Base-by-base conservation (phyloP, 768 basidiomycete genomes). In the Antrodiella citrinella region DNA sequence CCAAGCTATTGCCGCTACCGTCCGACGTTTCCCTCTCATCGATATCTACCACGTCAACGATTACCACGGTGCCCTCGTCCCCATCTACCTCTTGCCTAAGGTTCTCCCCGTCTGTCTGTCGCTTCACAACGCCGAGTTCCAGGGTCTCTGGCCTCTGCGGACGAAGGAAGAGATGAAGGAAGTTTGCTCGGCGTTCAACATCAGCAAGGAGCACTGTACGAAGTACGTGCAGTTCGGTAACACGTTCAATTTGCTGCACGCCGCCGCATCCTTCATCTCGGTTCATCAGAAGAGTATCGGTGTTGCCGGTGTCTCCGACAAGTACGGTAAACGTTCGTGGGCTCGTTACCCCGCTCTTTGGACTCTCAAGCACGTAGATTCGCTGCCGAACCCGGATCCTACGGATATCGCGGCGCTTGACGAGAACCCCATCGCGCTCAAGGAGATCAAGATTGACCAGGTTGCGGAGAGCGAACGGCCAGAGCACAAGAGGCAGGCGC, bases 131-230 rank as follows among this genome's bases (percentile, higher is more conserved):
- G 93, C 93, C 61, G 93, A 96, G 67, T 96, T 96, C 77, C 93
- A 96, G 64, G 93, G 93, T 69, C 77, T 94, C 21, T 95, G 93
- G 93, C 89, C 93, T 4, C 77, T 96, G 21, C 86, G 93, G 43
- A 96, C 93, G 30, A 95, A 95, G 72, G 92, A 94, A 62, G 93
- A 96, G 66, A 93, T 94, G 91, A 94, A 91, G 72, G 93, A 96
- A 66, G 93, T 96, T 44, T 96, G 93, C 65, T 94, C 93, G 2
- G 93, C 93, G 2, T 96, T 96, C 78, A 95, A 95, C 67, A 89
- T 96, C 66, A 87, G 87, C 73, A 95, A 95, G 68, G 92, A 94
- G 62, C 77, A 91, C 61, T 96, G 93, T 72, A 90, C 86, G 47
- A 94, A 94, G 76, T 96, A 96, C 62, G 91, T 96, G 41, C 93